Base-by-base conservation (phyloP, 164 flowering plant species). In the Nymphaea thermarum region DNA sequence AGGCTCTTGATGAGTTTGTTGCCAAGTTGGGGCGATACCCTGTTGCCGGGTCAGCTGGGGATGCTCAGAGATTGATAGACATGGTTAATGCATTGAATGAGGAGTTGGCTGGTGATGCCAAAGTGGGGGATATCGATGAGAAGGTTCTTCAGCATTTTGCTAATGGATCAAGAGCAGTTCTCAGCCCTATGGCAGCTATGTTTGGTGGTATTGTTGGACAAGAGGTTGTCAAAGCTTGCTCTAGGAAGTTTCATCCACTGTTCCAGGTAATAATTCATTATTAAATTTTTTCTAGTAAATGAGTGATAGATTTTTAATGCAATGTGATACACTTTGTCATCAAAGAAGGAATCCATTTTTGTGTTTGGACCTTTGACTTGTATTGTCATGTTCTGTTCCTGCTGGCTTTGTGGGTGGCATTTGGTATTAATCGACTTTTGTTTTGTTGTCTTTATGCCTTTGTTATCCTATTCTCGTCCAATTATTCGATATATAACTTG, bases 121-220 rank as follows among this genome's bases (percentile, higher is more conserved):
- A 60, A 57, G 60, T 89, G 60, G 90, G 82, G 51, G 82, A 83
- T 68, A 77, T 87, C 65, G 84, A 89, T 67, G 79, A 76, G 47
- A 89, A 86, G 60, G 76, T 89, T 68, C 69, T 91, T 53, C 77
- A 80, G 25, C 82, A 80, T 65, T 91, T 91, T 76, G 85, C 96
- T n/a, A 85, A 82, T 80, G 97, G 97, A 66, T 79, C 96, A 6
- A 87, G 76, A 78, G 96, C 97, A 6, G 93, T 87, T 36, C 70
- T 90, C 66, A 90, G 88, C 71, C 97, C 97, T 15, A 91, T 91
- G 97, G 97, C 97, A 71, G 97, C 97, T 44, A 87, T 91, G 93
- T 89, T 91, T 79, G 97, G 96, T 73, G 93, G 97, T 65, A 81
- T 91, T 71, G 96, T 91, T 45, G 97, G 94, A 18, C 97, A 88